Evolutionary conservation across 805 yeast genomes (phyloP).

Genomic region (Ogataea angusta): DNA sequence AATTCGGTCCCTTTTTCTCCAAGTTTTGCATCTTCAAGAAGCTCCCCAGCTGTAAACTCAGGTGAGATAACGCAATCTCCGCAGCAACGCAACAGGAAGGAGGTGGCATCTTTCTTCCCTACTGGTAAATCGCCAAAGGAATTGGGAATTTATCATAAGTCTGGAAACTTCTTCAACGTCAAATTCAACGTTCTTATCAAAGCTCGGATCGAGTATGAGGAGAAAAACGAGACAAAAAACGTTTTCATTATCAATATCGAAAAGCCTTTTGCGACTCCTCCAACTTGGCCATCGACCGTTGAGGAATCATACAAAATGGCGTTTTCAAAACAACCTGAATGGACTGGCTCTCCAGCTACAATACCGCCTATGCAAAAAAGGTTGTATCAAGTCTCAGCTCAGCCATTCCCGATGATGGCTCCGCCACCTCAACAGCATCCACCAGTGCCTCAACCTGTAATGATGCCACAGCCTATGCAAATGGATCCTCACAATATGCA

Average conservation of each 20-base stretch:
- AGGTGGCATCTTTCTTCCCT: slow-evolving; percentile 38
- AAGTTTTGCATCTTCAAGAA: slow-evolving; percentile 17
- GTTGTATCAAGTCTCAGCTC: slow-evolving; percentile 21
- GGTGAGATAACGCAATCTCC: slow-evolving; percentile 10
- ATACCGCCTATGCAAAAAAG: slow-evolving; percentile 20
- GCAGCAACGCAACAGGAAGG: slow-evolving; percentile 19
- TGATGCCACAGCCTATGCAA: slow-evolving; percentile 22
- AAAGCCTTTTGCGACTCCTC: slow-evolving; percentile 68
- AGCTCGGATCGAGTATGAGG: slow-evolving; percentile 36
- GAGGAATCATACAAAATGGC: slow-evolving; percentile 50
- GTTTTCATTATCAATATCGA: slow-evolving; percentile 43
- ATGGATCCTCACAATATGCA: slow-evolving; percentile 17
- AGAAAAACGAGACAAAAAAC: slow-evolving; percentile 22
- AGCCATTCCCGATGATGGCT: slow-evolving; percentile 23
- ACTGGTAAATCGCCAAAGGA: slow-evolving; percentile 31
- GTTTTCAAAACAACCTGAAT: slow-evolving; percentile 42
- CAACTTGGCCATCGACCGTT: slow-evolving; percentile 64
- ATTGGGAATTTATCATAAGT: slow-evolving; percentile 8
- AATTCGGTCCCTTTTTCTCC: slow-evolving; percentile 68
- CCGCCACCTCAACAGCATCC: slow-evolving; percentile 18
- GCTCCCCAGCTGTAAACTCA: slow-evolving; percentile 17
- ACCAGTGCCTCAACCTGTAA: slow-evolving; percentile 18
- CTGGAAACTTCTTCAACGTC: slow-evolving; percentile 35
- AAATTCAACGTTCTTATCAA: slow-evolving; percentile 54
- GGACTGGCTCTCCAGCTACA: slow-evolving; percentile 21